Base-by-base conservation (phyloP, 306 rosid species). In the Pyrus bretschneideri region DNA sequence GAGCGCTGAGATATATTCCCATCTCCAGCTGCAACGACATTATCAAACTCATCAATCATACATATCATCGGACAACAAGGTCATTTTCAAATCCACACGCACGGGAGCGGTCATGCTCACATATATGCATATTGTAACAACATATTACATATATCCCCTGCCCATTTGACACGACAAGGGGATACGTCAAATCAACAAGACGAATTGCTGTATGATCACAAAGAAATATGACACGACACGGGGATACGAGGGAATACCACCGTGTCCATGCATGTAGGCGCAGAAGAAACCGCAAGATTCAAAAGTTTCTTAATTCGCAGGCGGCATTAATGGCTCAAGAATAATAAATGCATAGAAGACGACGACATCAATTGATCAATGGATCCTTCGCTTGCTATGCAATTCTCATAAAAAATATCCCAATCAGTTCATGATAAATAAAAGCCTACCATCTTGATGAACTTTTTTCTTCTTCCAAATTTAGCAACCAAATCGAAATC, bases 1-100 rank as follows among this genome's bases (percentile, higher is more conserved):
- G 97, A 44, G 86, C 17, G 80, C 99, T 95, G 21, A 95, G 88
- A 79, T 95, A 95, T 71, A 90, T 85, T 69, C 99, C 99, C 99
- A 92, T 89, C 74, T 71, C 80, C 70, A 83, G 70, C 89, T 85
- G 65, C 33, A 44, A 80, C 64, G 42, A 71, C 33, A 52, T 11
- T 73, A 78, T 3, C 22, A 44, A 80, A 73, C 17, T 4, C 74
- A 70, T 13, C 40, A 78, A 14, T 76, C 25, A 62, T 3, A 30
- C 17, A 66, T 19, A 69, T 19, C 58, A 70, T 21, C 2, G 57
- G 30, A 15, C 46, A 40, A 19, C 55, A 57, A 18, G 75, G 65
- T 29, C 49, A 79, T 29, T 40, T 52, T 29, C n/a, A 70, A 18
- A 9, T 46, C 33, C 25, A 40, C 65, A 73, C 9, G 63, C 25